These are phyloP conservation scores for Brassica nigra DNA, from an alignment of 345 rosid genomes.

Conservation along the genomic window DNA sequence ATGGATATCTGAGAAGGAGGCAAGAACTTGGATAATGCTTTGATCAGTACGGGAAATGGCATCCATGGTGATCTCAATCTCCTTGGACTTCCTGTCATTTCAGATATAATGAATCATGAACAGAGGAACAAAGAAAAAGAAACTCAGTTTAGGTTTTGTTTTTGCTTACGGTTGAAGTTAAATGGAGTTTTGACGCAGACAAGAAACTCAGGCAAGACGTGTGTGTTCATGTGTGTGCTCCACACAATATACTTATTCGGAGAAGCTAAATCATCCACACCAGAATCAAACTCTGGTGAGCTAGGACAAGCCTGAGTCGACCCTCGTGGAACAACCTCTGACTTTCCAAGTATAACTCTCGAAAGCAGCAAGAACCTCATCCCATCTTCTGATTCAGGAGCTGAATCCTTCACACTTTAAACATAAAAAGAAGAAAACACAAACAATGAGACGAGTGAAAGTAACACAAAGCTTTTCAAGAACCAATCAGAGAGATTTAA, in stretches of 20 bases:
- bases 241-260: conserved; percentile 72
- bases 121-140: not conserved
- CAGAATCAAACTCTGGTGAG: conserved; percentile 67
- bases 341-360: conserved; percentile 66
- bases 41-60: conserved; percentile 64
- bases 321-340: conserved; percentile 61
- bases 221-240: conserved; percentile 70
- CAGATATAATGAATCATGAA: too few species aligned
- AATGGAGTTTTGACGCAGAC: conserved; percentile 62
- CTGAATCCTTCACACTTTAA: conserved; percentile 52
- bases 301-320: conserved; percentile 58
- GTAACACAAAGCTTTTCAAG: not conserved
- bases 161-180: conserved; percentile 44
- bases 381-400: conserved; percentile 59
- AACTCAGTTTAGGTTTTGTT: not conserved
- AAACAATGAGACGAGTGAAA: not conserved
- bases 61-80: conserved; percentile 76
- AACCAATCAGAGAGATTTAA: not conserved
- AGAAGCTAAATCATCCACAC: conserved; percentile 54
- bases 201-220: conserved; percentile 66
- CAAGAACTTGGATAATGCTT: conserved; percentile 59
- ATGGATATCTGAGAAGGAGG: conserved; percentile 43
- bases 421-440: not conserved
- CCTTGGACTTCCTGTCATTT: conserved; percentile 40
- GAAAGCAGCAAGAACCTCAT: conserved; percentile 68